Evolutionary conservation across 257 asterid species (phyloP), one percentile per base, ranked within the genome.

Genomic region (Fraxinus quadrangulata): DNA sequence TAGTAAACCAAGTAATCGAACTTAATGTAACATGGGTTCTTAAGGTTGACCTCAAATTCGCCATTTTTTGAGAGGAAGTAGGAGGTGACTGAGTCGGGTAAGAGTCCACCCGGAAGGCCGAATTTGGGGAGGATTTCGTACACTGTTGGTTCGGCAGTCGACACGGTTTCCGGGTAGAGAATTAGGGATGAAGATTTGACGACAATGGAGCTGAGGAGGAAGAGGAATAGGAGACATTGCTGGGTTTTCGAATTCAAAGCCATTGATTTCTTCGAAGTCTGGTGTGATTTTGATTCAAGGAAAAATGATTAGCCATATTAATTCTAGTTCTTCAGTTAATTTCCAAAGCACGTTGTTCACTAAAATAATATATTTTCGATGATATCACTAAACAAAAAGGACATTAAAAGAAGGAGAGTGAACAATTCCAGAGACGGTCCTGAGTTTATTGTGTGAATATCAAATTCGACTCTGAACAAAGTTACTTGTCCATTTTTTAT

Each of bases 1-100:
- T 95, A 94, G 76, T 92, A 94, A 74, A 87, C 81, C 67, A 79
- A 56, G 74, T 85, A 87, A 42, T 85, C 89, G 77, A 87, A 85
- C 71, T 85, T 80, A 6, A 83, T 72, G 77, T 85, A 87, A 71
- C 91, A 87, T 1, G 89, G 76, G 68, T 80, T 73, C 4, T 76
- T n/a, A 17, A 87, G 71, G 6, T 71, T 31, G 26, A 87, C 91
- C 33, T 85, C 85, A 68, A 87, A 87, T 69, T 66, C 61, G 9
- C 91, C 91, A 67, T 83, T 88, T 31, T 84, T 77, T 11, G 80
- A 39, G 3, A 87, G 80, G 23, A 74, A 37, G 74, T 81, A 85
- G 40, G 89, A 85, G 28, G 31, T 80, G 51, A 87, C 91, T 3
- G 83, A 79, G 83, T 83, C 83, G n/a, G 89, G 89, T 26, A 87